These are phyloP conservation scores for Peronospora destructor DNA, from an alignment of 352 stramenopile species.

Conservation along the genomic window DNA sequence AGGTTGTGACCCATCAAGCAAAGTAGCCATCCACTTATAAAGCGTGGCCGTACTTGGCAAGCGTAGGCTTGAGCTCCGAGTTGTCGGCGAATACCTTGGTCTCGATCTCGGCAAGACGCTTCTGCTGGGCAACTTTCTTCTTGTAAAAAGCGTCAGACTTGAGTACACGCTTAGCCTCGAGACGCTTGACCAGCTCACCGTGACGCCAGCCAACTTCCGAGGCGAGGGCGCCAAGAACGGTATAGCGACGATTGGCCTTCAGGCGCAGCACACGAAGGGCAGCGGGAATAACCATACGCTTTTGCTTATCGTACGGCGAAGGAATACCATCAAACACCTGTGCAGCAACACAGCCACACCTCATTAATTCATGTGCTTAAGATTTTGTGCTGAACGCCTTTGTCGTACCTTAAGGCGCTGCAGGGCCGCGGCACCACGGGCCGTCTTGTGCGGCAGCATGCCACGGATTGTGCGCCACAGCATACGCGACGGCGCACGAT, in stretches of 20 bases:
- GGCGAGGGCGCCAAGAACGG: conserved; percentile 91
- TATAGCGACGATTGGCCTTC: conserved; percentile 92
- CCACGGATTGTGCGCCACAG: conserved; percentile 90
- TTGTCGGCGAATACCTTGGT: conserved; percentile 87
- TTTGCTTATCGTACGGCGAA: conserved; percentile 97
- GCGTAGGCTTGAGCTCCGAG: conserved; percentile 79
- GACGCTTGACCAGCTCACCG: conserved; percentile 88
- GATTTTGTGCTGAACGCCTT: neutral
- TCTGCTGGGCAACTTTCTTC: conserved; percentile 91
- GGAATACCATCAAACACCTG: conserved; percentile 98
- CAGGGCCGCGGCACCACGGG: conserved; percentile 92
- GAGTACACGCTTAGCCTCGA: conserved; percentile 92
- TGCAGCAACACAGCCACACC: neutral
- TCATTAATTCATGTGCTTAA: neutral
- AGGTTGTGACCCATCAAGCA: conserved; percentile 21
- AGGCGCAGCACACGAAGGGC: conserved; percentile 92
- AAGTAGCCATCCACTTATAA: conserved; percentile 43
- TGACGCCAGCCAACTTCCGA: conserved; percentile 97
- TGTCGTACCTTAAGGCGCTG: conserved; percentile 88
- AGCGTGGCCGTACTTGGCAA: conserved; percentile 72
- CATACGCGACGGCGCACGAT: conserved; percentile 95
- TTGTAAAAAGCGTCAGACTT: conserved; percentile 97
- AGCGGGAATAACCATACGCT: conserved; percentile 97
- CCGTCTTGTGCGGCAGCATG: conserved; percentile 99
- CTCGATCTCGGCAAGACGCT: conserved; percentile 83